Base-by-base conservation (phyloP, 2,329 filamentous ascomycete genomes). In the Pseudogymnoascus sp. region DNA sequence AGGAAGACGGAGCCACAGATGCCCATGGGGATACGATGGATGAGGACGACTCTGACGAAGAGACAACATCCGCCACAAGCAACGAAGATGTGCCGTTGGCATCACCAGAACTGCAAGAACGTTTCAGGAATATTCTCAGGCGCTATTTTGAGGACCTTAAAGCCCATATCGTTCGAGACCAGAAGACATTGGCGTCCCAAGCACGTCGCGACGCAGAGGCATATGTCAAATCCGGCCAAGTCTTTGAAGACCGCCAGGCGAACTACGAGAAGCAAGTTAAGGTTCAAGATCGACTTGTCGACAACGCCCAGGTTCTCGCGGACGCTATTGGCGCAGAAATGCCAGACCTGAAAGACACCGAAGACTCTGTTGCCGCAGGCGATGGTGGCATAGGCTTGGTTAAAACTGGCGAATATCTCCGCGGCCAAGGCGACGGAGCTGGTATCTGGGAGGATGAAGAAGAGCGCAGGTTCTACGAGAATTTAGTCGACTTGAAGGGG, bases 361-460 rank as follows among this genome's bases (percentile, higher is more conserved):
- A 95, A 59, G 85, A 89, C 63, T 77, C 84, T 21, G 83, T 88
- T 46, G 80, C 82, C 34, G 77, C 82, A 23, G 82, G 85, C 0
- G 89, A 89, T 71, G 87, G 90, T 62, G 88, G 89, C 1, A 97
- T 99, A 69, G 95, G 95, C 36, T 84, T 97, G 40, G 89, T 97
- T 69, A 97, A 97, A 77, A 89, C 93, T 9, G 91, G 91, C 0
- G 93, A 97, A 69, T 97, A 97, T 71, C 80, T 97, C 40, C 89
- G 91, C 38, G 93, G 92, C 11, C 90, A 96, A 73, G 89, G 88
- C 21, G 93, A 97, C 64, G 93, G 92, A 18, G 85, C 93, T 23
- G 95, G 95, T 0, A 97, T 99, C 66, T 99, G 95, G 95, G 93
- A 97, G 77, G 95, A 99, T 70, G 95, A 99, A 72, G 95, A 99